Conservation (phyloP, 1,284 basidiomycete species). For the Malassezia equina region DNA sequence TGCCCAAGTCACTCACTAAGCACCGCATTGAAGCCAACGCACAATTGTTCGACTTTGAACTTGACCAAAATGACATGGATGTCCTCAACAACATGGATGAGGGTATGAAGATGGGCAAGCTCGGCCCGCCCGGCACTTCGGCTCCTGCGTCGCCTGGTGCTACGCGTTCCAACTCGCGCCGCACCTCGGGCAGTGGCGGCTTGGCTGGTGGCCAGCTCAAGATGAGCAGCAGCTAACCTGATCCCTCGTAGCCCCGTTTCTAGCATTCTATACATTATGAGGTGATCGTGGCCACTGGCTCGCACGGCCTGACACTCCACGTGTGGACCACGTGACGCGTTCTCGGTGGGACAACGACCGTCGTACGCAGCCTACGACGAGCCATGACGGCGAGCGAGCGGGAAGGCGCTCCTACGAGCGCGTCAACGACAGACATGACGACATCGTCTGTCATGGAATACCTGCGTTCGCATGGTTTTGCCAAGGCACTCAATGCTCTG, state of each 20-base stretch:
- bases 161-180: slow-evolving; percentile 35
- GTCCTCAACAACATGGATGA: slow-evolving; percentile 31
- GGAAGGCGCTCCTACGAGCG: background rate
- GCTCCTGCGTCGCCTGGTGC: slow-evolving; percentile 35
- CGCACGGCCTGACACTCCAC: background rate
- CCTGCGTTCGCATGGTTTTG: slow-evolving; percentile 68
- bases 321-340: background rate
- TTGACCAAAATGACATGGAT: slow-evolving; percentile 42
- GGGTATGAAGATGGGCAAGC: slow-evolving; percentile 43
- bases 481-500: slow-evolving; percentile 64
- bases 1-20: slow-evolving; percentile 44
- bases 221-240: slow-evolving; percentile 14
- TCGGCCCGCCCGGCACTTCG: slow-evolving; percentile 41
- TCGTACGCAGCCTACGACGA: background rate
- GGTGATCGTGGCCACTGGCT: background rate
- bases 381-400: background rate
- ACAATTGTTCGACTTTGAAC: slow-evolving; percentile 43
- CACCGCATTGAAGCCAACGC: slow-evolving; percentile 41
- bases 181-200: slow-evolving; percentile 35
- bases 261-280: background rate
- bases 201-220: slow-evolving; percentile 37
- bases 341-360: background rate
- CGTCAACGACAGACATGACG: background rate
- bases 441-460: slow-evolving; percentile 63
- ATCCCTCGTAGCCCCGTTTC: background rate